Base-by-base conservation (phyloP, 2,329 filamentous ascomycete genomes). In the Plenodomus biglobosus region DNA sequence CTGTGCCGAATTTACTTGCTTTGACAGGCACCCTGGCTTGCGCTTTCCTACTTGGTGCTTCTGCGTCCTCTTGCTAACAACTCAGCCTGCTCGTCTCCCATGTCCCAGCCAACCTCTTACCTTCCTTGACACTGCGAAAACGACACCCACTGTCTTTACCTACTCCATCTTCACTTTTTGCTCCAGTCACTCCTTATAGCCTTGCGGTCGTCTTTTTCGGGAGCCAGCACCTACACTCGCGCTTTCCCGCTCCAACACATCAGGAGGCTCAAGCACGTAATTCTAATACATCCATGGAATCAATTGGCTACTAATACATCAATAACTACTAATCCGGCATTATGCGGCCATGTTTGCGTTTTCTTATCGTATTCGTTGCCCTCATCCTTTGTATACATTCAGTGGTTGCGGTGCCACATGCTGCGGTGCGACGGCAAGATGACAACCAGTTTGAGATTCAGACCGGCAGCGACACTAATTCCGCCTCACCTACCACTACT, bases 361-460 rank as follows among this genome's bases (percentile, higher is more conserved):
- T 58, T 44, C 55, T 70, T 20, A 24, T 65, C 35, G 46, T 62
- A 36, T 59, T 49, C 50, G 48, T 70, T 42, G 59, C 55, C 20
- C 57, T 71, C 35, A 24, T 63, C 27, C 43, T 68, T 19, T 67
- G 58, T 46, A 50, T 68, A 15, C 54, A 69, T 22, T 49, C 54
- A 7, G 58, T 60, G 34, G 42, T 50, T 19, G 59, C 61, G 42
- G 57, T 60, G 27, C 53, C 64, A 20, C 60, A 56, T 34, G 40
- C 50, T 44, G 59, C 52, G 27, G 35, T 69, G n/a, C 55, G 53
- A 30, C 66, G 68, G 41, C 68, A 71, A 43, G 59, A 72, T 56
- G 66, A 58, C 13, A 52, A 27, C 16, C 47, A 52, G 37, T 50
- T 61, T 8, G 48, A 58, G 24, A 35, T 44, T n/a, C 44, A 61